Evolutionary conservation across 2,329 filamentous ascomycete species (phyloP).

Genomic region (Sporothrix phasma): DNA sequence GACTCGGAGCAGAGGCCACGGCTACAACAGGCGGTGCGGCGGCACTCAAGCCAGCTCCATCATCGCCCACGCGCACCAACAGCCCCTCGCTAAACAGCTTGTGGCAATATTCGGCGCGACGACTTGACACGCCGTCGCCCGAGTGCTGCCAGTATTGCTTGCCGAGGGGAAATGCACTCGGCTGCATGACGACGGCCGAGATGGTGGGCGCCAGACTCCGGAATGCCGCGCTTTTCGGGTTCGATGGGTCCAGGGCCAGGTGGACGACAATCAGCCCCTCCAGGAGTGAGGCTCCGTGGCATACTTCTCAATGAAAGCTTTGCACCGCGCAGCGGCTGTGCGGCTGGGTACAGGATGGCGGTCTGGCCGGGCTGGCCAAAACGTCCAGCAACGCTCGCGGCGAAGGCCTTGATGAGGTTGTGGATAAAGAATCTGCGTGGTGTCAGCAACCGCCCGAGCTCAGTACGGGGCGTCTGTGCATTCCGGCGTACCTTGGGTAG

Average conservation of each 20-base stretch:
- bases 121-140: slow-evolving; percentile 84
- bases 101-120: slow-evolving; percentile 82
- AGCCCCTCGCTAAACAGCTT: slow-evolving; percentile 61
- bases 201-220: slow-evolving; percentile 48
- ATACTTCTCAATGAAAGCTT: slow-evolving; percentile 58
- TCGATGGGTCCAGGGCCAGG: slow-evolving; percentile 51
- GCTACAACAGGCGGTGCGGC: not conserved
- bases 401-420: slow-evolving; percentile 66
- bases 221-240: slow-evolving; percentile 41
- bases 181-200: slow-evolving; percentile 61
- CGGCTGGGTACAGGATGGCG: slow-evolving; percentile 71
- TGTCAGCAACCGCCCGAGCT: not conserved
- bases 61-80: slow-evolving; percentile 29
- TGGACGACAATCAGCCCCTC: slow-evolving; percentile 47
- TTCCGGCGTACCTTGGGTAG: slow-evolving; percentile 60
- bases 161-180: slow-evolving; percentile 57
- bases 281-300: slow-evolving; percentile 39
- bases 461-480: not conserved
- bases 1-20: not conserved
- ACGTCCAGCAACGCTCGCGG: slow-evolving; percentile 52
- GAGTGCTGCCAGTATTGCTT: slow-evolving; percentile 97
- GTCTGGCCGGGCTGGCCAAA: slow-evolving; percentile 53
- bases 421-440: slow-evolving; percentile 76
- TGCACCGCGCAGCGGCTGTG: slow-evolving; percentile 59
- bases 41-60: not conserved